phyloP scores from a whole-genome alignment of 495 filamentous ascomycete species.

The Lophiotrema nucula region DNA sequence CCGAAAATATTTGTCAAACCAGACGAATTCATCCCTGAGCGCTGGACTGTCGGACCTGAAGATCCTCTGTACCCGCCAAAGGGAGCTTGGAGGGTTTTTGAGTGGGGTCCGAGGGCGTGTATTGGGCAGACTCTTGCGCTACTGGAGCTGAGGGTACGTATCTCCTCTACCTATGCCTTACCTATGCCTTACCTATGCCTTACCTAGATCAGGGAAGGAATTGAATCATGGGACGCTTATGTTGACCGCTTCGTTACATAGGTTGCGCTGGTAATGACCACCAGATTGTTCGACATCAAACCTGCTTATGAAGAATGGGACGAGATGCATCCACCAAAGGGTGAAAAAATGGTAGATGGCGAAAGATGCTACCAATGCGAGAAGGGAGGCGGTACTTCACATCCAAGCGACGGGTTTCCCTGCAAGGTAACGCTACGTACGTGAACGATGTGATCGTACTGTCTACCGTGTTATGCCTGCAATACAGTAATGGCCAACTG shows the following conservation, averaged over 20 bases:
- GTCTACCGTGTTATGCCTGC: no score
- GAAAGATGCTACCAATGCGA: conserved; percentile 19
- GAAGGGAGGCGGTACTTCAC: conserved; percentile 16
- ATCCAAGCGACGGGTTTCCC: conserved; percentile 34
- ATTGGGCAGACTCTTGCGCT: conserved; percentile 51
- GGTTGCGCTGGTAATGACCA: conserved; percentile 47
- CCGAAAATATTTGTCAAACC: neutral
- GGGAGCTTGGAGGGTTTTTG: conserved; percentile 20
- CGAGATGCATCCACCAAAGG: neutral
- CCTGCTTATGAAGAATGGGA: conserved; percentile 28
- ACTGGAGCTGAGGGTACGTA: conserved; percentile 27
- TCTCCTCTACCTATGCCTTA: no score
- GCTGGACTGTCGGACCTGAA: conserved; percentile 11
- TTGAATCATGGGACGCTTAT: no score
- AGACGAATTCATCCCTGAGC: conserved; percentile 27
- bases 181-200: no score
- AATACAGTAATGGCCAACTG: no score
- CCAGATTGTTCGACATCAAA: conserved; percentile 49
- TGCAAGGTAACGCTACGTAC: neutral
- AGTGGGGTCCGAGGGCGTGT: conserved; percentile 51
- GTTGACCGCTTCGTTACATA: no score
- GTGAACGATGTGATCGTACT: no score
- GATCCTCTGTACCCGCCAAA: conserved; percentile 17
- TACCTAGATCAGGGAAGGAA: no score
- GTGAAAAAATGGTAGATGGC: conserved; percentile 1